phyloP scores from a whole-genome alignment of 2,329 filamentous ascomycete species.

The Claviceps sp. region DNA sequence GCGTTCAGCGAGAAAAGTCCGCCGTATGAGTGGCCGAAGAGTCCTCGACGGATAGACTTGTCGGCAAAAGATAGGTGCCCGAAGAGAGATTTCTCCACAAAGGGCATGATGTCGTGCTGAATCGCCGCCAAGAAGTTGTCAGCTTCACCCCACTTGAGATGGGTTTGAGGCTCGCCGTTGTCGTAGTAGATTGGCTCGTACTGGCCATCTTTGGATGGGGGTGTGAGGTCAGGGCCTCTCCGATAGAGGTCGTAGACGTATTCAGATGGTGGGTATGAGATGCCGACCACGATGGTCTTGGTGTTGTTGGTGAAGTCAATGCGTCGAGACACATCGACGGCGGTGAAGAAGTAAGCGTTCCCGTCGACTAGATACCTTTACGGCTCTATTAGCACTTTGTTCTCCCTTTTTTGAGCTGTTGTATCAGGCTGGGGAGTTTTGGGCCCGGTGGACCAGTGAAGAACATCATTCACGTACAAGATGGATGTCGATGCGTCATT shows the following conservation, averaged over 20 bases:
- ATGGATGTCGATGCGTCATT: constrained; percentile 11
- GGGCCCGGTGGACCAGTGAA: neutral
- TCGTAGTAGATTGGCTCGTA: constrained; percentile 14
- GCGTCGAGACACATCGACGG: constrained; percentile 16
- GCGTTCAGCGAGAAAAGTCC: constrained; percentile 33
- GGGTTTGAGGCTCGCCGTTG: constrained; percentile 13
- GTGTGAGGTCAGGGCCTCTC: constrained; percentile 18
- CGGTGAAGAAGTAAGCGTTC: constrained; percentile 22
- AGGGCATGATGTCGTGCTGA: constrained; percentile 22
- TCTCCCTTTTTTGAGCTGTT: neutral
- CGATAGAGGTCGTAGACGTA: constrained; percentile 17
- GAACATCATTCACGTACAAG: constrained; percentile 11
- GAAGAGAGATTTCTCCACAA: constrained; percentile 16
- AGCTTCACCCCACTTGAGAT: constrained; percentile 25
- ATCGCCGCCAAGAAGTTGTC: constrained; percentile 31
- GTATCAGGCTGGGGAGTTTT: neutral
- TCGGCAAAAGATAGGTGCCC: constrained; percentile 12
- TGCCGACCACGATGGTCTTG: constrained; percentile 18
- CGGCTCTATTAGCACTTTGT: neutral
- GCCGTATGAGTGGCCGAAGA: constrained; percentile 37
- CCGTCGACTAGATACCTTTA: constrained; percentile 21
- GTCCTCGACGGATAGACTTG: constrained; percentile 24
- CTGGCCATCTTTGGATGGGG: constrained; percentile 10
- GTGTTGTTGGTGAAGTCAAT: constrained; percentile 14
- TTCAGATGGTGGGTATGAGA: constrained; percentile 17